Percentiles rank a stretch among this genome's conserved stretches.
These are phyloP conservation scores for Penium margaritaceum DNA, from an alignment of 139 green algal species.

Conservation along the genomic window DNA sequence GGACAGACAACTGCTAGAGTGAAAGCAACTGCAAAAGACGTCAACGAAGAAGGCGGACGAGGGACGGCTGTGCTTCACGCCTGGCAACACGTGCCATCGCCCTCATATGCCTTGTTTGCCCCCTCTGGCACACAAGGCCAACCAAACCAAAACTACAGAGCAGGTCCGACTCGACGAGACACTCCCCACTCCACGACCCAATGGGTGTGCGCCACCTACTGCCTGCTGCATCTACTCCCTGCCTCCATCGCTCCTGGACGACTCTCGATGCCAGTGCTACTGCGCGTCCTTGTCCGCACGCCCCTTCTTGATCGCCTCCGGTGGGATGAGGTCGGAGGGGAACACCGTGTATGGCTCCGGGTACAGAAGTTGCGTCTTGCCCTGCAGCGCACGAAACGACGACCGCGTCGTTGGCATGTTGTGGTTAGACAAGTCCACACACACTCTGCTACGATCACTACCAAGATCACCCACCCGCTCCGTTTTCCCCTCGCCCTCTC, in stretches of 20 bases:
- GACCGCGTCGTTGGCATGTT: not conserved
- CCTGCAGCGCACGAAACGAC: conserved; percentile 53
- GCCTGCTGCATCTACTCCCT: not conserved
- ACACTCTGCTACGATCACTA: not conserved
- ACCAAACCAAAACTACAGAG: too few relatives aligned
- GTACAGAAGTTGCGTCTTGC: conserved; percentile 85
- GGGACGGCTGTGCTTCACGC: too few relatives aligned
- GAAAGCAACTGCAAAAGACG: too few relatives aligned
- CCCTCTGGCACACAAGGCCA: too few relatives aligned
- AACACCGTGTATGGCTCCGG: conserved; percentile 82
- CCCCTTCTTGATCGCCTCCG: not conserved
- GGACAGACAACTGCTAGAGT: too few relatives aligned
- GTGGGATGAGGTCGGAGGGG: conserved; percentile 66
- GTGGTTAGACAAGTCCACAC: not conserved
- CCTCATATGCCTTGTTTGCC: too few relatives aligned
- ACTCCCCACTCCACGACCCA: not conserved
- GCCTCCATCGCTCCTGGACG: not conserved
- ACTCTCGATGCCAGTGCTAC: not conserved
- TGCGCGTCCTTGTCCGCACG: not conserved
- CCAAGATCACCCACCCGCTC: not conserved
- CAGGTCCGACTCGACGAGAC: not conserved
- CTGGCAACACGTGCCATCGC: too few relatives aligned
- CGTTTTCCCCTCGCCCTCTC: not conserved
- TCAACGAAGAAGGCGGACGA: too few relatives aligned
- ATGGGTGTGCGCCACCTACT: not conserved